Evolutionary conservation across 495 filamentous ascomycete genomes (phyloP), one percentile per base, ranked within the genome.

Genomic region (Cercophora newfieldiana): DNA sequence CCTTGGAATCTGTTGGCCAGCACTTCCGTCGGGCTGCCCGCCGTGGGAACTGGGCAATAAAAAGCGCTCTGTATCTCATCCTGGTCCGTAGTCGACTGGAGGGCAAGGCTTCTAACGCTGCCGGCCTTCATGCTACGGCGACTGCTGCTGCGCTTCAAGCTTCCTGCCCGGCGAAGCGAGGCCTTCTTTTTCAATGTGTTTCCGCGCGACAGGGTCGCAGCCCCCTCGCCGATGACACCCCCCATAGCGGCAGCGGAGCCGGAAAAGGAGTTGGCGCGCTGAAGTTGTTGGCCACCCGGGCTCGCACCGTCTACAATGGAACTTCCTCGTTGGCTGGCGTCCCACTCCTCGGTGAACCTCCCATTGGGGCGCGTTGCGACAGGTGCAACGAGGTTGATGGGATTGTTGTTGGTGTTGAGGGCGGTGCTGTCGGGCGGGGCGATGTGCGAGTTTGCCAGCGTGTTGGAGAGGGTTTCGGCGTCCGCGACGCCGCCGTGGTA

Each of bases 1-100:
- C 94, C 86, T 82, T 96, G 90, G 75, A 99, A 99, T 61, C 95
- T 88, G 68, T 89, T 92, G 25, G 92, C 91, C 47, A 98, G 83
- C 57, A 93, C 85, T 66, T 99, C 96, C 3, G 95, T 98, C 7
- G 95, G 95, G 66, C 85, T 92, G 1, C 91, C 91, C 25, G 82
- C 82, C 1, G 95, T 98, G 7, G 95, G 96, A 25, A 99, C 88
- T 1, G 95, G 95, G 50, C 91, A 89, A 72, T 87, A 88, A 75
- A 97, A 97, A 18, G 89, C 90, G 74, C 91, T 97, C 67, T 95
- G 93, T 61, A 82, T 77, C 71, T 95, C 88, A 48, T 91, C 88
- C 44, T 82, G 79, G 53, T 89, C 89, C 30, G 86, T 85, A 8
- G 71, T 78, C 70, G 78, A 85, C 80, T 83, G 91, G 57, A 92